Conservation (phyloP, 371 early-diverging fungal species). For the Fennellomyces sp. region DNA sequence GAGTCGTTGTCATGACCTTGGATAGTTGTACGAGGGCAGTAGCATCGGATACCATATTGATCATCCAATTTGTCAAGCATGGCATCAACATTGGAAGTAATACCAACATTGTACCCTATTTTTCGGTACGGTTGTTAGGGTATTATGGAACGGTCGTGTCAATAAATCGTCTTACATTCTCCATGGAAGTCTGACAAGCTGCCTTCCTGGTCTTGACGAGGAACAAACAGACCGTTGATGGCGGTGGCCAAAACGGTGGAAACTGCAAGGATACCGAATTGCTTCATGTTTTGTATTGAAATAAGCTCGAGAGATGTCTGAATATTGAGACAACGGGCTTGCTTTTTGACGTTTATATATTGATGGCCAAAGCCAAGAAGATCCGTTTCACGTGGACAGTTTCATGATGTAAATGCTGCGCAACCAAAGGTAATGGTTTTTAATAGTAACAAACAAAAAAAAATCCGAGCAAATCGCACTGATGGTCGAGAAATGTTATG, state of each 20-base stretch:
- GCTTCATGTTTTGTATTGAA: neutral
- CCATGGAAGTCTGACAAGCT: neutral
- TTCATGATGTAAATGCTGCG: too few species aligned
- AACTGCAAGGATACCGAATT: neutral
- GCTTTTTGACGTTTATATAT: neutral
- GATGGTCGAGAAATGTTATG: neutral
- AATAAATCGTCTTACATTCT: neutral
- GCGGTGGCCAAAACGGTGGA: neutral
- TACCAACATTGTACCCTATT: neutral
- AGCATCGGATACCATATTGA: neutral
- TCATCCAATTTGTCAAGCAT: neutral
- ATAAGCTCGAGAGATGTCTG: neutral
- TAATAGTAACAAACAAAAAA: too few species aligned
- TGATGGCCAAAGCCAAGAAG: neutral
- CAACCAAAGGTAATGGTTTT: too few species aligned
- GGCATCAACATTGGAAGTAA: neutral
- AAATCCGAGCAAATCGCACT: too few species aligned
- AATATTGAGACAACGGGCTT: too few species aligned
- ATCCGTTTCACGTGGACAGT: too few species aligned
- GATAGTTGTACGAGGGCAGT: neutral
- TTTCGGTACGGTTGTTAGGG: neutral
- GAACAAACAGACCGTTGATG: neutral
- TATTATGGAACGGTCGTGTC: too few species aligned
- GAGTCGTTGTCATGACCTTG: too few species aligned
- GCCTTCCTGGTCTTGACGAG: neutral